Percentiles rank a stretch among this genome's conserved stretches.
phyloP scores from a whole-genome alignment of 176 grass and related monocot species.

The Triticum urartu region DNA sequence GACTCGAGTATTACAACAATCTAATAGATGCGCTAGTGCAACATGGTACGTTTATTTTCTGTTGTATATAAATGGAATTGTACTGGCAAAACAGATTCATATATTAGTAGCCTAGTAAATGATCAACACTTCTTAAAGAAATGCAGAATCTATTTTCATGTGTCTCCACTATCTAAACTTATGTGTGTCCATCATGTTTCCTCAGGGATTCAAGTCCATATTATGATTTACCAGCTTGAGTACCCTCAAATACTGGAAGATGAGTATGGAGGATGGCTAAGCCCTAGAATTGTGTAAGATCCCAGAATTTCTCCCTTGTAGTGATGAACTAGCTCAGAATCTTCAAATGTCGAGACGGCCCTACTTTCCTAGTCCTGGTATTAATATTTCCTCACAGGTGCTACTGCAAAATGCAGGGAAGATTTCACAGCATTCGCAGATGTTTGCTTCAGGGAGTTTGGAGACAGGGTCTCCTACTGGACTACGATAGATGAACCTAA shows the following conservation, averaged over 20 bases:
- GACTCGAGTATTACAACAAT: constrained; percentile 63
- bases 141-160: background rate
- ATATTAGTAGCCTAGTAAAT: background rate
- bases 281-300: constrained; percentile 55
- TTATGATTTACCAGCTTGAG: constrained; percentile 68
- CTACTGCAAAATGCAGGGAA: constrained; percentile 22
- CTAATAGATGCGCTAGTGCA: constrained; percentile 62
- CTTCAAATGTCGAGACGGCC: background rate
- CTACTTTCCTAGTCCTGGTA: background rate
- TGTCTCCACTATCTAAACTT: background rate
- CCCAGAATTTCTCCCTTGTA: background rate
- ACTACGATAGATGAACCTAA: constrained; percentile 35
- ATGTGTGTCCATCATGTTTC: background rate
- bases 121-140: background rate
- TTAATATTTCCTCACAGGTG: background rate
- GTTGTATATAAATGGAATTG: background rate
- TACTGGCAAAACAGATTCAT: background rate
- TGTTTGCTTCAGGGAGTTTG: constrained; percentile 52
- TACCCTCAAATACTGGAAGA: constrained; percentile 64
- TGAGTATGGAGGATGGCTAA: constrained; percentile 52
- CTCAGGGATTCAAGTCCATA: constrained; percentile 67
- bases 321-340: background rate
- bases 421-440: constrained; percentile 56
- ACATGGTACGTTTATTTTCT: constrained; percentile 33
- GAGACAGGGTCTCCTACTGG: constrained; percentile 47